Percentiles rank a stretch among this genome's conserved stretches.
Conservation (phyloP, 345 rosid species). For the Sisymbrium irio region DNA sequence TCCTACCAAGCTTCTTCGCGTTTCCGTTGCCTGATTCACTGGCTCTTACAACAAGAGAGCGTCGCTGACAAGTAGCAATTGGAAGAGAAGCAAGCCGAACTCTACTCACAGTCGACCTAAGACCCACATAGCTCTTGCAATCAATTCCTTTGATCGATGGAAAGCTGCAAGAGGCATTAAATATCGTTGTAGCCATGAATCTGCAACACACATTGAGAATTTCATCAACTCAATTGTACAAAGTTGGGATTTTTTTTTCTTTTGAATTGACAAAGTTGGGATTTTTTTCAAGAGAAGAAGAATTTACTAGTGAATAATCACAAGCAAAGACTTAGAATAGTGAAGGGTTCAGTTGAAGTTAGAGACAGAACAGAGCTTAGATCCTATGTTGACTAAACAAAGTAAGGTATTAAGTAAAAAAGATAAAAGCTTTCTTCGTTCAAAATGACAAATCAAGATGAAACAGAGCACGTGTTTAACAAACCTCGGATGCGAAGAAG, state of each 20-base stretch:
- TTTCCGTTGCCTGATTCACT: conserved; percentile 41
- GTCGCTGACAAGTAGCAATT: conserved; percentile 15
- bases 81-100: conserved; percentile 31
- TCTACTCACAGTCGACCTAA: conserved; percentile 20
- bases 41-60: conserved; percentile 39
- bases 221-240: neutral
- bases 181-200: conserved; percentile 40
- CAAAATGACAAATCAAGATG: neutral
- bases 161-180: conserved; percentile 36
- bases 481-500: neutral
- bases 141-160: conserved; percentile 35
- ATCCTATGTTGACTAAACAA: neutral
- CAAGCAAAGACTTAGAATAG: neutral
- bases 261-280: neutral
- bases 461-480: conserved; percentile 1
- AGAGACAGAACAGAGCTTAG: neutral
- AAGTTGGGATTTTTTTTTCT: neutral
- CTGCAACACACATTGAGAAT: conserved; percentile 14
- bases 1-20: conserved; percentile 50
- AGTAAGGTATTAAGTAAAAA: neutral
- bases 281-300: neutral
- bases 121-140: conserved; percentile 30
- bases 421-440: conserved; percentile 3
- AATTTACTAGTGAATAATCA: neutral
- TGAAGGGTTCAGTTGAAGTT: neutral